Evolutionary conservation across 2,329 filamentous ascomycete genomes (phyloP).

Genomic region (Trichoderma breve): DNA sequence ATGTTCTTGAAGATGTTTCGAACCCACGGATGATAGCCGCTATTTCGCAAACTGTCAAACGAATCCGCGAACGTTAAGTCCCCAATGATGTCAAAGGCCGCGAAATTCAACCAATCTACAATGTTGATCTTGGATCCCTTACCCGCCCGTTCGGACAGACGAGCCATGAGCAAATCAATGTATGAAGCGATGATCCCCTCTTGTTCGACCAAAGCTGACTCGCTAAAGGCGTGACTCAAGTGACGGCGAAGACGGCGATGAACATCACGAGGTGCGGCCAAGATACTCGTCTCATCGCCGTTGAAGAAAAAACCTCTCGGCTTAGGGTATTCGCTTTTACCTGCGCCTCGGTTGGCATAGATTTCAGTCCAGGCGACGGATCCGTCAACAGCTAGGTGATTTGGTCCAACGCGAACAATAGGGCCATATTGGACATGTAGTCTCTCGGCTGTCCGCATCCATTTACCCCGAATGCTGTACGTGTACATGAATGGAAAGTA

Average conservation of each 20-base stretch:
- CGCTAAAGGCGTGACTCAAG: slow-evolving; percentile 33
- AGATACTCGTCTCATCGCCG: slow-evolving; percentile 21
- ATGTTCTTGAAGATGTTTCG: slow-evolving; percentile 23
- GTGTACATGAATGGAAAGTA: too few relatives aligned
- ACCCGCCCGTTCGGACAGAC: slow-evolving; percentile 17
- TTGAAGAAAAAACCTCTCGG: not conserved
- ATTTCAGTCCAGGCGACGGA: slow-evolving; percentile 36
- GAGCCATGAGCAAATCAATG: slow-evolving; percentile 25
- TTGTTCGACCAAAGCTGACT: slow-evolving; percentile 32
- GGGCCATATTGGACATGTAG: slow-evolving; percentile 31
- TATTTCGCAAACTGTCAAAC: slow-evolving; percentile 35
- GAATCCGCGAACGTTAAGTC: slow-evolving; percentile 40
- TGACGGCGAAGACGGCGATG: slow-evolving; percentile 27
- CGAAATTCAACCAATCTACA: not conserved
- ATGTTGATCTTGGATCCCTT: not conserved
- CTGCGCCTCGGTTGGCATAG: slow-evolving; percentile 26
- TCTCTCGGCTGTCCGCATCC: too few relatives aligned
- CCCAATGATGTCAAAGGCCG: too few relatives aligned
- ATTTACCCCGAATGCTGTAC: too few relatives aligned
- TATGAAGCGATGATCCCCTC: slow-evolving; percentile 30
- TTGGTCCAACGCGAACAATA: slow-evolving; percentile 42
- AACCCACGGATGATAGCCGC: slow-evolving; percentile 30
- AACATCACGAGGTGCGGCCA: slow-evolving; percentile 19
- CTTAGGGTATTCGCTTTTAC: slow-evolving; percentile 22
- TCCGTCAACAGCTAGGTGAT: slow-evolving; percentile 38